Percentiles rank a stretch among this genome's conserved stretches.
Conservation (phyloP, 768 basidiomycete genomes). For the Hericium coralloides region DNA sequence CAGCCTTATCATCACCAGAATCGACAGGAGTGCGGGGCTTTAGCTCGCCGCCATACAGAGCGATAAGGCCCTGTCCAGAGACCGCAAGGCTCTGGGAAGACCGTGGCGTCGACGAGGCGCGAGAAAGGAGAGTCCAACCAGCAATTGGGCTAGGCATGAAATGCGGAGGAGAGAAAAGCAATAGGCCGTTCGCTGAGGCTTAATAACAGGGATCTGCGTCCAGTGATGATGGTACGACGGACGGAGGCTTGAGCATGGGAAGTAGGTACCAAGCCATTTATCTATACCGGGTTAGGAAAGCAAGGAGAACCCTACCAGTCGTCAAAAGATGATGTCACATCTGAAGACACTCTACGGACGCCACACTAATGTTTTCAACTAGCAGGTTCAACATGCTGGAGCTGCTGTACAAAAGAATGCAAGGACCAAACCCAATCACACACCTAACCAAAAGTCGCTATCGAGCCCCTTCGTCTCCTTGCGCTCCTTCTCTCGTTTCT, state of each 20-base stretch:
- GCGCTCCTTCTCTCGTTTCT: slow-evolving; percentile 4
- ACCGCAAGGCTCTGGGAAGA: slow-evolving; percentile 35
- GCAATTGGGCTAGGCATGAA: slow-evolving; percentile 1
- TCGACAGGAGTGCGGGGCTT: slow-evolving; percentile 34
- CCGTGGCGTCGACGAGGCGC: slow-evolving; percentile 20
- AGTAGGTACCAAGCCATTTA: too few relatives aligned
- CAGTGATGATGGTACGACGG: too few relatives aligned
- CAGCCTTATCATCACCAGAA: slow-evolving; percentile 5
- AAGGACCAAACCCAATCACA: neutral
- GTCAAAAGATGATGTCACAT: too few relatives aligned
- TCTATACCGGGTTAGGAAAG: too few relatives aligned
- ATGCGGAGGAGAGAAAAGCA: neutral
- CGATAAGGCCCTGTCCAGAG: slow-evolving; percentile 18
- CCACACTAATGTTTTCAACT: too few relatives aligned
- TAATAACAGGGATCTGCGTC: too few relatives aligned
- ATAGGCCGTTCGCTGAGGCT: too few relatives aligned
- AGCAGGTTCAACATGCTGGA: too few relatives aligned
- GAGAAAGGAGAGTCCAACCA: slow-evolving; percentile 22
- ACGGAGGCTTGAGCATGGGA: too few relatives aligned
- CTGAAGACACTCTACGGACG: too few relatives aligned
- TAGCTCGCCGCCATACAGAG: slow-evolving; percentile 36
- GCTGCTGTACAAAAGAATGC: too few relatives aligned
- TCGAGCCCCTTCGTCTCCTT: slow-evolving; percentile 3
- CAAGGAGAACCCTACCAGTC: too few relatives aligned
- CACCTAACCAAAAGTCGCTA: slow-evolving; percentile 2